phyloP scores from a whole-genome alignment of 2,329 filamentous ascomycete species.

The Colletotrichum abscissum region DNA sequence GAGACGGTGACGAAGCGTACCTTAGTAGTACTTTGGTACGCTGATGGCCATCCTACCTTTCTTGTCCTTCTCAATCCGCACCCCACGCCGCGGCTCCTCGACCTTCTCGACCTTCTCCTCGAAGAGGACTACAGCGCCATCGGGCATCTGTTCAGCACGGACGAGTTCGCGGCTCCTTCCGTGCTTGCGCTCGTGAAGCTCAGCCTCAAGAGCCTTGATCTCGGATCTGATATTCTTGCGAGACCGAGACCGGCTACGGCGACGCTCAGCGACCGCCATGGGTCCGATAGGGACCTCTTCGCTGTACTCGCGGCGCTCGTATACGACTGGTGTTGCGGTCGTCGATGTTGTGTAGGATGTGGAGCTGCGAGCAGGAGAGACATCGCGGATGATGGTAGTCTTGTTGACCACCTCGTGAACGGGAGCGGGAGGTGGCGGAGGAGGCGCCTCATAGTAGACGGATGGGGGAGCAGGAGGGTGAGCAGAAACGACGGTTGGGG shows the following conservation, averaged over 20 bases:
- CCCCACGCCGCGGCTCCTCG: slow-evolving; percentile 64
- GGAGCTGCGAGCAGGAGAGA: slow-evolving; percentile 56
- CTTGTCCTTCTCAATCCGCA: slow-evolving; percentile 86
- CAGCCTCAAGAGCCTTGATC: slow-evolving; percentile 76
- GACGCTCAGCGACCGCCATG: slow-evolving; percentile 52
- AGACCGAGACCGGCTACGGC: slow-evolving; percentile 55
- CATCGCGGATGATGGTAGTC: slow-evolving; percentile 60
- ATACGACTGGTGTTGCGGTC: slow-evolving; percentile 49
- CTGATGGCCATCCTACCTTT: slow-evolving; percentile 96
- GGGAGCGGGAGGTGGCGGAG: slow-evolving; percentile 44
- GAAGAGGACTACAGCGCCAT: slow-evolving; percentile 73
- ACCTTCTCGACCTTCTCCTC: slow-evolving; percentile 68
- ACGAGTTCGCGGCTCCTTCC: slow-evolving; percentile 62
- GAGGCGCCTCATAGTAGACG: slow-evolving; percentile 47
- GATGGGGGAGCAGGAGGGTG: slow-evolving; percentile 41
- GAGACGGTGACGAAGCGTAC: slow-evolving; percentile 50
- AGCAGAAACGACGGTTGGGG: slow-evolving; percentile 43
- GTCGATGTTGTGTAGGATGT: slow-evolving; percentile 47
- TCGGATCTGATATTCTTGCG: slow-evolving; percentile 76
- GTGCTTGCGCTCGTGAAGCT: slow-evolving; percentile 54
- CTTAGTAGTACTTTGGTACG: slow-evolving; percentile 77
- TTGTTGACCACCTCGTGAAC: slow-evolving; percentile 56
- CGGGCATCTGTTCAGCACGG: slow-evolving; percentile 66
- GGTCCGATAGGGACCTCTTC: slow-evolving; percentile 51
- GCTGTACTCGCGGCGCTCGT: slow-evolving; percentile 52